phyloP scores from a whole-genome alignment of 305 asterid genomes.

The Fraxinus floribunda region DNA sequence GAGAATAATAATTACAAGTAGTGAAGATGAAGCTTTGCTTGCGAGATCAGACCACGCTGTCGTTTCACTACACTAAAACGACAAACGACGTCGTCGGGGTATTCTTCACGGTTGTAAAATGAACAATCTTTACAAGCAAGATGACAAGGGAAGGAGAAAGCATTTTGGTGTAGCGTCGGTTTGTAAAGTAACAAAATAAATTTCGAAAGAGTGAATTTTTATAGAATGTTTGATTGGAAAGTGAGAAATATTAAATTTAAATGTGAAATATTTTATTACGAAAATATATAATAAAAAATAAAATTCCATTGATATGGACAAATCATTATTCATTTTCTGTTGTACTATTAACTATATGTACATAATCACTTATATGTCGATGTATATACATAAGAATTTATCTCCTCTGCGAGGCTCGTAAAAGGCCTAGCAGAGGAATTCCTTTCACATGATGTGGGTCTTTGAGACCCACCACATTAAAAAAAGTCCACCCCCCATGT shows the following conservation, averaged over 20 bases:
- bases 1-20: constrained; percentile 12
- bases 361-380: neutral
- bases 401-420: too few species aligned
- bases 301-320: too few species aligned
- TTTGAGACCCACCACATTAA: too few species aligned
- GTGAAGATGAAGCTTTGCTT: constrained; percentile 33
- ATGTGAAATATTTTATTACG: too few species aligned
- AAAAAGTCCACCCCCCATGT: too few species aligned
- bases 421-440: too few species aligned
- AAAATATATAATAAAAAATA: too few species aligned
- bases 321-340: too few species aligned
- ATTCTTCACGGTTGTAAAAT: constrained; percentile 21
- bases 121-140: neutral
- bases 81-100: constrained; percentile 29
- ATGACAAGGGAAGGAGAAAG: neutral
- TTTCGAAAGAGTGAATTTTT: neutral
- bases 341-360: neutral
- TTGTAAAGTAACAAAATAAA: neutral
- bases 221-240: neutral
- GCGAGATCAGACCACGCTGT: neutral
- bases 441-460: too few species aligned
- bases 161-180: neutral
- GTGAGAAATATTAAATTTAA: too few species aligned
- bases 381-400: too few species aligned
- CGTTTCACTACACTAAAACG: constrained; percentile 3